Conservation (phyloP, 441 rosid species). For the Arabidopsis hybrid region DNA sequence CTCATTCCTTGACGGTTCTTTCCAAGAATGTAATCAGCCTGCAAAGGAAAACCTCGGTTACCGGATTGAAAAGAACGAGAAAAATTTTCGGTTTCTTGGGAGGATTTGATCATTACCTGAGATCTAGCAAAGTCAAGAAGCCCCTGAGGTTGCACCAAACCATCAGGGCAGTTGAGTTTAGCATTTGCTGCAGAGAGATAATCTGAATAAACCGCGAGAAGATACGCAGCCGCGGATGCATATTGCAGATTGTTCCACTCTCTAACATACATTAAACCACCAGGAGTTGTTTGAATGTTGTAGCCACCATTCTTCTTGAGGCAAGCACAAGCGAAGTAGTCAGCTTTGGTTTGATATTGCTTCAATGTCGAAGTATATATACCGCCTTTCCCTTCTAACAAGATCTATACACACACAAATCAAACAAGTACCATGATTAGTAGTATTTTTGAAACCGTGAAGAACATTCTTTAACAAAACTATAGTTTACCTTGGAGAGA, state of each 20-base stretch:
- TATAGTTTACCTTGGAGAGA: conserved; percentile 53
- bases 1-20: conserved; percentile 77
- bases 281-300: conserved; percentile 66
- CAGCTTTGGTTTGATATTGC: conserved; percentile 66
- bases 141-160: conserved; percentile 51
- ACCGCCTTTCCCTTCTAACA: conserved; percentile 66
- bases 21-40: conserved; percentile 92
- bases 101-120: conserved; percentile 48
- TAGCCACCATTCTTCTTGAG: conserved; percentile 68
- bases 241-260: conserved; percentile 79
- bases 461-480: neutral
- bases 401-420: conserved; percentile 48
- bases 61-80: neutral
- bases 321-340: conserved; percentile 73
- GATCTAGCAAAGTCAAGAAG: conserved; percentile 62
- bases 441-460: conserved; percentile 9
- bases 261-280: conserved; percentile 63
- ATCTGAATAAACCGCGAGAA: conserved; percentile 58
- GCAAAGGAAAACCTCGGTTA: conserved; percentile 1
- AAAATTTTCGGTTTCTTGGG: conserved; percentile 10
- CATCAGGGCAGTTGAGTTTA: conserved; percentile 59
- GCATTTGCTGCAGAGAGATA: conserved; percentile 58
- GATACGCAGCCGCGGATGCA: conserved; percentile 64
- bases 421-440: conserved; percentile 24
- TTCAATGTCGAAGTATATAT: conserved; percentile 56